Base-by-base conservation (phyloP, 2,329 filamentous ascomycete species). In the Cylindrodendrum hubeiense region DNA sequence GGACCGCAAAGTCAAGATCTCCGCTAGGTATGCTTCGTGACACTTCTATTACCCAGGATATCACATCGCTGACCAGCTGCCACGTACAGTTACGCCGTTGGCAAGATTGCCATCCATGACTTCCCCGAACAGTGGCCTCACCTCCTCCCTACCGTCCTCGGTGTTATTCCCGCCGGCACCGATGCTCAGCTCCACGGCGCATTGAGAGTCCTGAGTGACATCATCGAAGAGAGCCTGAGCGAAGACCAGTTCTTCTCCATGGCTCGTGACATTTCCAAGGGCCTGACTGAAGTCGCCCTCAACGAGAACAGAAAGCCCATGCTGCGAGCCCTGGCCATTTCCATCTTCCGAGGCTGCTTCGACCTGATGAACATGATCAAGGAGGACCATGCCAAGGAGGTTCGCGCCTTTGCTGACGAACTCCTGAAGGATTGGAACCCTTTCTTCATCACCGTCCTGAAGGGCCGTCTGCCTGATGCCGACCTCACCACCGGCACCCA, bases 341-440 rank as follows among this genome's bases (percentile, higher is more conserved):
- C 92, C 43, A 93, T 98, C 63, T 97, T 98, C 84, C 89, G 94
- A 62, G 90, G 90, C 52, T 97, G 94, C 80, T 97, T 99, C 78
- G 94, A 98, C 77, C 93, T 96, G 61, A 89, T 99, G 82, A 94
- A 98, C 81, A 97, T 98, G 89, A 93, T 98, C 70, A 92, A 97
- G 85, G 95, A 97, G 71, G 93, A 97, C 72, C 93, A 98, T 80
- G 93, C 93, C 75, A 87, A 87, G 63, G 93, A 93, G 60, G 94
- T 98, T 66, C 96, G 93, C 79, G 87, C 86, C 1, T 99, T 99
- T 78, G 94, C 95, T 57, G 93, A 97, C 66, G 92, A 97, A 75
- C 90, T 94, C 0, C 85, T 98, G 52, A 87, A 86, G 71, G 88
- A 89, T 54, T 99, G 96, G 96, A 91, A 93, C 67, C 93, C 95